A percentile compares a stretch with the other conserved stretches of the same genome.
phyloP scores from a whole-genome alignment of 352 stramenopile species.

The Phytophthora lateralis region DNA sequence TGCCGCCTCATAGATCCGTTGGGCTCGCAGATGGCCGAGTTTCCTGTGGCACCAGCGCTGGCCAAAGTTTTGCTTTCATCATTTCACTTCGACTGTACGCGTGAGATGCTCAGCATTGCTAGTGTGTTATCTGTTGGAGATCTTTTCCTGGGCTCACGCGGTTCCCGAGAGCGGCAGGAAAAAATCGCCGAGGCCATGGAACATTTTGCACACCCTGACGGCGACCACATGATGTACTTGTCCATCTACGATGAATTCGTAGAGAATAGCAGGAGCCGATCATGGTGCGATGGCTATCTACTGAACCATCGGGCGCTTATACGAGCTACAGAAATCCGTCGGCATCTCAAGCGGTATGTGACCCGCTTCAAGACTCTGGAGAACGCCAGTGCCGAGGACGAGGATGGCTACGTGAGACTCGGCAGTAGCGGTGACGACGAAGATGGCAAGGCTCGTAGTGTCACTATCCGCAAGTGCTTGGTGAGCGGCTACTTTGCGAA shows the following conservation, averaged over 20 bases:
- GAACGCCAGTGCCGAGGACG: conserved; percentile 1
- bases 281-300: conserved; percentile 81
- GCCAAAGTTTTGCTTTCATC: conserved; percentile 76
- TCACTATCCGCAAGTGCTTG: conserved; percentile 64
- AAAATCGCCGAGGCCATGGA: conserved; percentile 74
- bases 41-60: conserved; percentile 94
- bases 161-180: conserved; percentile 68
- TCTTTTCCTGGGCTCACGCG: conserved; percentile 65
- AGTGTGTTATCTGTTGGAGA: conserved; percentile 95
- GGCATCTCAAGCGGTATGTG: conserved; percentile 71
- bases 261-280: conserved; percentile 58
- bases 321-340: conserved; percentile 69
- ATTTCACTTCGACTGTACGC: conserved; percentile 80
- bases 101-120: conserved; percentile 95
- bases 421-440: conserved; percentile 12
- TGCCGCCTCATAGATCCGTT: conserved; percentile 78
- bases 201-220: conserved; percentile 66
- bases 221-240: conserved; percentile 76
- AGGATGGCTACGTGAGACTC: conserved; percentile 23
- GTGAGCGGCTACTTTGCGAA: conserved; percentile 94
- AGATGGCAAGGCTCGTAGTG: conserved; percentile 33
- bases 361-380: conserved; percentile 48
- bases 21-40: conserved; percentile 96
- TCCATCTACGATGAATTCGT: conserved; percentile 77
- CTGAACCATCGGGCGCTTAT: conserved; percentile 62